Base-by-base conservation (phyloP, 257 asterid genomes). In the Rhazya stricta region DNA sequence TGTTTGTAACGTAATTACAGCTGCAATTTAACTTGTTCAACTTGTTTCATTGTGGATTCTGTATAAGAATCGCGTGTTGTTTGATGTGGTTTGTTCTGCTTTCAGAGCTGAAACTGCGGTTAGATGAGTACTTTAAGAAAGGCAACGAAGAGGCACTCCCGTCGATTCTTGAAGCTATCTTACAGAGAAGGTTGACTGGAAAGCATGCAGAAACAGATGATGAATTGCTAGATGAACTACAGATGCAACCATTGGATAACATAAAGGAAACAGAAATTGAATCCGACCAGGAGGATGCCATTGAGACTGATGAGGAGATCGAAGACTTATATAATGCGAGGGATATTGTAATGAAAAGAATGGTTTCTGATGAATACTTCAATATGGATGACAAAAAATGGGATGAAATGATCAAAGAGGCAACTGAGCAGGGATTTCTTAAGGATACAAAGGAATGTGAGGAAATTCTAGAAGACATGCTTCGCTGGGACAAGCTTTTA, bases 391-490 rank as follows among this genome's bases (percentile, higher is more conserved):
- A 89, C 77, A 79, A 7, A 57, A 91, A 89, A 78, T 94, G 96
- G 96, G 93, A 90, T 76, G 96, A 89, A 46, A 88, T 91, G 93
- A 80, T 94, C 74, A 83, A 79, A 76, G 96, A 88, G 82, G 91
- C 92, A 29, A 76, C 74, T 9, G 90, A 86, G 74, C 83, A 88
- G 51, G 97, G 97, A 27, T 67, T 65, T 86, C 87, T 91, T 67
- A 76, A 80, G 63, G 93, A 90, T 84, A 86, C 91, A 9, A 90
- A 66, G 74, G 98, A 94, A 80, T 87, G 93, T 74, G 97, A 94
- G 82, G 86, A 80, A 21, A 78, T 90, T 73, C 76, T 94, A n/a
- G 96, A 94, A 84, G 97, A 94, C 80, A 89, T 92, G 97, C 89
- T 86, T 79, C 77, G 79, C 78, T 90, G 91, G 93, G 96, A 92